These are phyloP conservation scores for Chrysoporthe austroafricana DNA, from an alignment of 2,329 filamentous ascomycete genomes.

Conservation along the genomic window DNA sequence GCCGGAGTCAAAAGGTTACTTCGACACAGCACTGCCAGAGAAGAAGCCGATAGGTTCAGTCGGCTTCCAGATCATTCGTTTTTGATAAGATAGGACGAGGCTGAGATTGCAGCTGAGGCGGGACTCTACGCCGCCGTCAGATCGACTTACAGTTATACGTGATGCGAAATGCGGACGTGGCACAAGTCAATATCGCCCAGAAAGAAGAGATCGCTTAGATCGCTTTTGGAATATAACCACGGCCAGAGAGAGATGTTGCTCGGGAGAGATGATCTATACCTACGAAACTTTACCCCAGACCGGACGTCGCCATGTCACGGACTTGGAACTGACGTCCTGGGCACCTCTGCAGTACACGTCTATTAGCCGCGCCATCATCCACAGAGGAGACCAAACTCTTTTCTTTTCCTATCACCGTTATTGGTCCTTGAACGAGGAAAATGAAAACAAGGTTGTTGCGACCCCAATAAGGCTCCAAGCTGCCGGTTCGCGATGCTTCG, in stretches of 20 bases:
- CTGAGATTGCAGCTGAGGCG: not conserved
- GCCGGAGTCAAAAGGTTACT: not conserved
- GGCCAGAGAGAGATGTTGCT: not conserved
- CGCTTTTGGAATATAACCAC: not conserved
- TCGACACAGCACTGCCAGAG: not conserved
- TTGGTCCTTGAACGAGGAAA: not conserved
- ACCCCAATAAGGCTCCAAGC: too few species aligned
- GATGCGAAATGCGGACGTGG: not conserved
- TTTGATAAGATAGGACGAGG: not conserved
- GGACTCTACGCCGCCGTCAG: not conserved
- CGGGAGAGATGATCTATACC: not conserved
- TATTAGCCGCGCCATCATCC: not conserved
- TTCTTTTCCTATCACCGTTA: not conserved
- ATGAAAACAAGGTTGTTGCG: not conserved
- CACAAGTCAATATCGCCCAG: not conserved
- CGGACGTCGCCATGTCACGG: not conserved
- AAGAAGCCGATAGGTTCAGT: not conserved
- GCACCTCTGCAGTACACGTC: not conserved
- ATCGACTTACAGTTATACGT: not conserved
- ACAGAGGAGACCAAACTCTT: not conserved
- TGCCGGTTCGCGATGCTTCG: not conserved
- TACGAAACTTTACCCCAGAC: not conserved
- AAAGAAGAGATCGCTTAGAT: not conserved
- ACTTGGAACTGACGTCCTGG: not conserved
- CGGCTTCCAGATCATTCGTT: not conserved